Evolutionary conservation across 257 asterid species (phyloP).

Genomic region (Fraxinus quadrangulata): DNA sequence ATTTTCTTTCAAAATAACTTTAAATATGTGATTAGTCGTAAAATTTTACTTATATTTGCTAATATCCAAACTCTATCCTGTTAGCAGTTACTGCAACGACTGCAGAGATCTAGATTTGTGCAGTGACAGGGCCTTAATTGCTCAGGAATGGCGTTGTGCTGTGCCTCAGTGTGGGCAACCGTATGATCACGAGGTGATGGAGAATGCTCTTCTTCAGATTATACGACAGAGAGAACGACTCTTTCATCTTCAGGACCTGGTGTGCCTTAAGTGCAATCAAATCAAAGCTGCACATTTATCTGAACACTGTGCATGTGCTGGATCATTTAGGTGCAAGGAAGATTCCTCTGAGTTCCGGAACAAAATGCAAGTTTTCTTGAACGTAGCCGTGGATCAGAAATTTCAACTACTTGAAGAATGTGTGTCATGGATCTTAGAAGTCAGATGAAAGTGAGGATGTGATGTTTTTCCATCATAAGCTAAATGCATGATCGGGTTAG

Average conservation of each 20-base stretch:
- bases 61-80: background rate
- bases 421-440: constrained; percentile 71
- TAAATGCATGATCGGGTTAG: background rate
- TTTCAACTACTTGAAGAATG: constrained; percentile 79
- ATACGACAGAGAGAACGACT: constrained; percentile 83
- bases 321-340: constrained; percentile 84
- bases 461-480: background rate
- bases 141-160: constrained; percentile 80
- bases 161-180: constrained; percentile 89
- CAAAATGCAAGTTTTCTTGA: constrained; percentile 67
- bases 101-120: constrained; percentile 86
- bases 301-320: constrained; percentile 82
- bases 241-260: constrained; percentile 88
- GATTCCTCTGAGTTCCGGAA: constrained; percentile 51
- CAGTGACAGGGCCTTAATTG: constrained; percentile 56
- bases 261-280: constrained; percentile 85
- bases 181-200: constrained; percentile 78
- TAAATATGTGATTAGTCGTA: background rate
- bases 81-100: constrained; percentile 88
- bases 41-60: background rate
- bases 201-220: constrained; percentile 79
- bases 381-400: constrained; percentile 68
- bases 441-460: constrained; percentile 28
- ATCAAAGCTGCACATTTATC: constrained; percentile 86
- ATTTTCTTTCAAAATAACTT: background rate